A percentile compares a stretch with the other conserved stretches of the same genome.
Conservation (phyloP, 2,329 filamentous ascomycete genomes). For the Aureobasidium sp. region DNA sequence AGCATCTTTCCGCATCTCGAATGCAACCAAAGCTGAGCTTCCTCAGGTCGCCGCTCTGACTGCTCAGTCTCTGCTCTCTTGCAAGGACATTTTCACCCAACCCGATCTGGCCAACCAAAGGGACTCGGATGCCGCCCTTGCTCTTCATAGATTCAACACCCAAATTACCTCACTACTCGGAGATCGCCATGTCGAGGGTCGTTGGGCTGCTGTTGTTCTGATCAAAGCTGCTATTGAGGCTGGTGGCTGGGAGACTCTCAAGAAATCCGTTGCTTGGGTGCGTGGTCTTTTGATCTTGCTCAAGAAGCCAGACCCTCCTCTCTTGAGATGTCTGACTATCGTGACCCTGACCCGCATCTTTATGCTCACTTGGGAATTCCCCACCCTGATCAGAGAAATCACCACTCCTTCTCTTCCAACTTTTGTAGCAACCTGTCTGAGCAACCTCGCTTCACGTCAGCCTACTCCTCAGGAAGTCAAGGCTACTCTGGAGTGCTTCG, state of each 20-base stretch:
- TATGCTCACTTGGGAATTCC: slow-evolving; percentile 71
- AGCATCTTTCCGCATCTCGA: slow-evolving; percentile 63
- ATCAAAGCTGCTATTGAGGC: slow-evolving; percentile 76
- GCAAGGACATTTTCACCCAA: slow-evolving; percentile 55
- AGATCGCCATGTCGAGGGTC: slow-evolving; percentile 65
- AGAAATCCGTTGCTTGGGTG: slow-evolving; percentile 68
- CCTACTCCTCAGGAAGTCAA: slow-evolving; percentile 41
- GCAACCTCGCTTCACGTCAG: slow-evolving; percentile 45
- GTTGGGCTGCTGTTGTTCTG: slow-evolving; percentile 70
- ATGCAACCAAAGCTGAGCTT: slow-evolving; percentile 64
- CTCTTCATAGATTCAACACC: slow-evolving; percentile 75
- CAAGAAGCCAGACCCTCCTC: slow-evolving; percentile 69
- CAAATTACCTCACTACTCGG: slow-evolving; percentile 70
- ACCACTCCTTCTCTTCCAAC: slow-evolving; percentile 72
- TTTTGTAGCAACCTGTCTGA: slow-evolving; percentile 67
- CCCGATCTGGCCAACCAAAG: slow-evolving; percentile 52
- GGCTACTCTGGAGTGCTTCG: slow-evolving; percentile 64
- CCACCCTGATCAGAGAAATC: slow-evolving; percentile 77
- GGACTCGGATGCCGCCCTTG: slow-evolving; percentile 57
- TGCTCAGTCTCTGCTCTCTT: slow-evolving; percentile 48
- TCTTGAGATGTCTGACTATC: slow-evolving; percentile 69
- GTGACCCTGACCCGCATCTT: slow-evolving; percentile 79
- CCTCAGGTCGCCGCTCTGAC: slow-evolving; percentile 67
- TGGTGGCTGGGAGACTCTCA: slow-evolving; percentile 76
- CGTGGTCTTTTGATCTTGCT: slow-evolving; percentile 67